Evolutionary conservation across 805 yeast species (phyloP), one percentile per base, ranked within the genome.

Genomic region (Sugiyamaella lignohabitans): DNA sequence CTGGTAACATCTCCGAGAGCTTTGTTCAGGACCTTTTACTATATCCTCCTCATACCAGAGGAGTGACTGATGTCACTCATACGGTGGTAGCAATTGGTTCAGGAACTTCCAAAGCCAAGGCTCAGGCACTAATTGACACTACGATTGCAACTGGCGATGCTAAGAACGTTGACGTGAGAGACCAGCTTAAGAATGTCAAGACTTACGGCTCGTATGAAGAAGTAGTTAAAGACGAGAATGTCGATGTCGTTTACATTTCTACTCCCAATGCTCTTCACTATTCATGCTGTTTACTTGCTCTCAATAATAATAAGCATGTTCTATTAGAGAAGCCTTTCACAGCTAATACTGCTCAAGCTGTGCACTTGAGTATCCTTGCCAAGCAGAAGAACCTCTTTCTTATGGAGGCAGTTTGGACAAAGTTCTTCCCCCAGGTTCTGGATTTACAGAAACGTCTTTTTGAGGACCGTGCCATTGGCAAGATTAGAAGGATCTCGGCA

Each of bases 281-380:
- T 42, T 72, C 5, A 8, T 17, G 20, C 70, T 39, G 73, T 69
- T 47, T 71, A 68, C 1, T 53, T 27, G 72, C 76, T 11, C 59
- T 76, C 40, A 55, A 63, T 14, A 59, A 65, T 38, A 73, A 68
- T 14, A 70, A 72, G 46, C 75, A 76, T 57, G 78, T 76, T 17
- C 59, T 76, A 41, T 71, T 76, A 53, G 81, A 76, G 50, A 76
- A 76, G 55, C 77, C 80, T 6, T 59, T 75, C 48, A 68, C 76
- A 2, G 67, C 75, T 38, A 76, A 74, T 49, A 59, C 59, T 1
- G 57, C 57, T n/a, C 76, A 75, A 34, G 67, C 75, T 11, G 48
- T 60, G 18, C 70, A 65, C 38, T 52, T 75, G 2, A 58, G 67
- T 42, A 62, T 54, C 0, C 62, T 67, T 38, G 80, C 80, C 4